Percentiles rank a stretch among this genome's conserved stretches.
Conservation (phyloP, 2,329 filamentous ascomycete genomes). For the Elsinoe batatas region DNA sequence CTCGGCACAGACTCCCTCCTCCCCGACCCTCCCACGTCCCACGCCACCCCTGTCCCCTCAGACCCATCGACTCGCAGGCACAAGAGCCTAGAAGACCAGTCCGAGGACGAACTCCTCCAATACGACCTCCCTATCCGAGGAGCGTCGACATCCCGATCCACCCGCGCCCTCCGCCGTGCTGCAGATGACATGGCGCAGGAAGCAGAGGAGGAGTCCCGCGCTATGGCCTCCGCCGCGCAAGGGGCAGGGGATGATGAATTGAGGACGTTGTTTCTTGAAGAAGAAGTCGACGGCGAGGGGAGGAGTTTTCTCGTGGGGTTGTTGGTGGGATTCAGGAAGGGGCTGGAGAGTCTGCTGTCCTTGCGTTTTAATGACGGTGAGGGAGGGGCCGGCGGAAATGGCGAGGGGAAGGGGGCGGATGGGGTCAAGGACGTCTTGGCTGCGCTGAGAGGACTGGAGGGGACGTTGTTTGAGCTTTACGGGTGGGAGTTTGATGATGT, state of each 20-base stretch:
- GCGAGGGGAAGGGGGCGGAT: slow-evolving; percentile 18
- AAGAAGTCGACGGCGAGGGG: neutral
- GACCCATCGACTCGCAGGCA: too few species aligned
- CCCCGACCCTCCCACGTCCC: slow-evolving; percentile 49
- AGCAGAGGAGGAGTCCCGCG: neutral
- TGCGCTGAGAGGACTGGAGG: slow-evolving; percentile 42
- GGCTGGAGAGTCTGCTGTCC: slow-evolving; percentile 45
- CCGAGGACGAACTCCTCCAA: neutral
- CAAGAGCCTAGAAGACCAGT: neutral
- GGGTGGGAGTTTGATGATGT: slow-evolving; percentile 45
- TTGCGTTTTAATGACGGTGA: slow-evolving; percentile 48
- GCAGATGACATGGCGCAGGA: neutral
- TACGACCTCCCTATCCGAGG: slow-evolving; percentile 5
- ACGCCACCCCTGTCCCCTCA: too few species aligned
- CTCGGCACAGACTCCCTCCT: slow-evolving; percentile 41
- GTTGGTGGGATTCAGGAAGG: slow-evolving; percentile 43
- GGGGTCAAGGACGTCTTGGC: slow-evolving; percentile 29
- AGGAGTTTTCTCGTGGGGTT: slow-evolving; percentile 40
- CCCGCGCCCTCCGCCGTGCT: neutral
- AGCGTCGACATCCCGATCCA: neutral
- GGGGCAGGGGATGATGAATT: neutral
- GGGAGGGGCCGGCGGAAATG: slow-evolving; percentile 51
- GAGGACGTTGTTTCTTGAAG: neutral
- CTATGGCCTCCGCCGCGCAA: neutral
- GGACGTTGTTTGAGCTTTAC: slow-evolving; percentile 40